phyloP scores from a whole-genome alignment of 2,329 filamentous ascomycete species.

The Penicillium griseofulvum region DNA sequence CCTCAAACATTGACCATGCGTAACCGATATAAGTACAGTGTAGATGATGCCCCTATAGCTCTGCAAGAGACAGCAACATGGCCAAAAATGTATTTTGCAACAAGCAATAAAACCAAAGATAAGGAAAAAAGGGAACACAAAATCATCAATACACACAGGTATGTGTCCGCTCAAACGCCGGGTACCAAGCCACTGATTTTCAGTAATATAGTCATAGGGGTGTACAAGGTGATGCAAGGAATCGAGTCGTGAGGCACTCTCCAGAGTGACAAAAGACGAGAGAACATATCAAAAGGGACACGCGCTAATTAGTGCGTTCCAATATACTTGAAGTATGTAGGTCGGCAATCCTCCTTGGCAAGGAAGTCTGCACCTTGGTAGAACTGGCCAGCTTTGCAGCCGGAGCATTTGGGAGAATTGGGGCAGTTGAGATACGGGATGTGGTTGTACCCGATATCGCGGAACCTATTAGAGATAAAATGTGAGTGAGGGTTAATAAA shows the following conservation, averaged over 20 bases:
- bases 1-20: constrained; percentile 15
- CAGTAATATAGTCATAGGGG: constrained; percentile 24
- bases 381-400: constrained; percentile 80
- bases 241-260: constrained; percentile 16
- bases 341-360: constrained; percentile 86
- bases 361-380: constrained; percentile 86
- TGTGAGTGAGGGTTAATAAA: constrained; percentile 4
- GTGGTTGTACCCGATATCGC: constrained; percentile 97
- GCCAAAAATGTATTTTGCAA: constrained; percentile 20
- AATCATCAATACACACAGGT: constrained; percentile 24
- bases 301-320: constrained; percentile 65
- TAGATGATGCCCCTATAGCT: constrained; percentile 21
- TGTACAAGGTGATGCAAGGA: constrained; percentile 24
- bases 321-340: constrained; percentile 95
- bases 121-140: constrained; percentile 8
- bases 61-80: constrained; percentile 12
- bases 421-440: constrained; percentile 99
- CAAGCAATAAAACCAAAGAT: constrained; percentile 4
- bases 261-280: constrained; percentile 14
- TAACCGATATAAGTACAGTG: constrained; percentile 31
- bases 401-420: constrained; percentile 88
- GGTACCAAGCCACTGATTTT: constrained; percentile 21
- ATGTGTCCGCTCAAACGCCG: constrained; percentile 29
- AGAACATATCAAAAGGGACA: constrained; percentile 5
- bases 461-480: constrained; percentile 69